Evolutionary conservation across 345 rosid species (phyloP), one percentile per base, ranked within the genome.

Genomic region (Gossypium herbaceum): DNA sequence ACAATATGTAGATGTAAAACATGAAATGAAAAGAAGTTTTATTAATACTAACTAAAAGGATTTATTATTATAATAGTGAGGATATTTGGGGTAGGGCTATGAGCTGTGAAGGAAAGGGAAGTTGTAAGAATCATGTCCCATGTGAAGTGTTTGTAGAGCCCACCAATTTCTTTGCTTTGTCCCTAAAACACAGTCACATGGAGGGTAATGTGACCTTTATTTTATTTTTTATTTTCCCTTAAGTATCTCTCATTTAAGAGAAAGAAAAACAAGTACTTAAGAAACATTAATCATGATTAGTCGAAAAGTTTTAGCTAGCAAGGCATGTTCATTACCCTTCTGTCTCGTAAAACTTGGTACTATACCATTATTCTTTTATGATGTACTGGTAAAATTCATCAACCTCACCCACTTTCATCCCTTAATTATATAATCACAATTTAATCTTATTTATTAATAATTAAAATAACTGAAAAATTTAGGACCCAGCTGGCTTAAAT

Each of bases 121-220:
- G 12, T 11, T 62, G 77, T 48, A 73, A 76, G 81, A 79, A 78
- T 79, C 61, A 73, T 79, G 81, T 47, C 72, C 87, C 85, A 85
- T 79, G 85, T 80, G 88, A 76, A 43, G 20, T 68, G 66, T 22
- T 79, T 81, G 73, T 6, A 75, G 75, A 67, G 59, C 74, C 83
- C 80, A 78, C 79, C 77, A 17, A 8, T 70, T 73, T 44, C 54
- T 71, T 84, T 76, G 61, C 83, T 75, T 76, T 82, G 81, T 78
- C 78, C 72, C 79, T 79, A 73, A 85, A 78, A 71, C 83, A 76
- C 27, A 80, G 67, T 80, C 85, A 84, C 87, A 80, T 82, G 87
- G 77, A 78, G 68, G 64, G 22, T 22, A 47, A 44, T 62, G 47
- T 50, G 70, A 59, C 73, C 48, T 60, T 65, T 39, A 57, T 9